Base-by-base conservation (phyloP, 2,329 filamentous ascomycete species). In the Stachybotrys echinatus region DNA sequence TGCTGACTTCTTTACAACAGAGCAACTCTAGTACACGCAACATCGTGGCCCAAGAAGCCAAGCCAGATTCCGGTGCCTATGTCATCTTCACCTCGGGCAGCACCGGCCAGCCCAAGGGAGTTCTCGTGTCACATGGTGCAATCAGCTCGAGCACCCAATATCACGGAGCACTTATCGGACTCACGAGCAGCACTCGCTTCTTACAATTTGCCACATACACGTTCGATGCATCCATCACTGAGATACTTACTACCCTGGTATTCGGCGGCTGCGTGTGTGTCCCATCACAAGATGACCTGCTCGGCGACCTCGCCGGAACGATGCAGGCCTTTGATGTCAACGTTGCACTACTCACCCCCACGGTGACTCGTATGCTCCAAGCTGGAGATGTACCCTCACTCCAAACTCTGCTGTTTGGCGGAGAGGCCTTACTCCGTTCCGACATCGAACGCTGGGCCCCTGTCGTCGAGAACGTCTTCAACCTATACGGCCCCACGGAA, bases 181-280 rank as follows among this genome's bases (percentile, higher is more conserved):
- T 47, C 52, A 20, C 43, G 34, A 4, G 8, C 2, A 21, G 19
- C 12, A 46, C 52, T 5, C 23, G 53, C 14, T 23, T 53, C 8
- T 54, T 52, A n/a, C 48, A 58, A 23, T 61, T 58, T 47, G 48
- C 56, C 0, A 53, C 57, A 5, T 59, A 58, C 21, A 23, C 39
- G 2, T 61, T 60, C 42, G 59, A 58, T 34, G 46, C 49, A 4
- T 47, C 37, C 6, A 45, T 55, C 23, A 23, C 38, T 12, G 52
- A 57, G 23, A 47, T 48, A 12, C 49, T 55, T 17, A 31, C 45
- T 10, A 47, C 52, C 2, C 46, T 58, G 5, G 34, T 47, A 8
- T 23, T 20, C 4, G 58, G 59, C 12, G 53, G 50, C 2, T 59
- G 58, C n/a, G 12, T 61, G 12, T 60, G 58, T 38, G 37, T 59